phyloP scores from a whole-genome alignment of 2,329 filamentous ascomycete genomes.

The Ascochyta lentis region DNA sequence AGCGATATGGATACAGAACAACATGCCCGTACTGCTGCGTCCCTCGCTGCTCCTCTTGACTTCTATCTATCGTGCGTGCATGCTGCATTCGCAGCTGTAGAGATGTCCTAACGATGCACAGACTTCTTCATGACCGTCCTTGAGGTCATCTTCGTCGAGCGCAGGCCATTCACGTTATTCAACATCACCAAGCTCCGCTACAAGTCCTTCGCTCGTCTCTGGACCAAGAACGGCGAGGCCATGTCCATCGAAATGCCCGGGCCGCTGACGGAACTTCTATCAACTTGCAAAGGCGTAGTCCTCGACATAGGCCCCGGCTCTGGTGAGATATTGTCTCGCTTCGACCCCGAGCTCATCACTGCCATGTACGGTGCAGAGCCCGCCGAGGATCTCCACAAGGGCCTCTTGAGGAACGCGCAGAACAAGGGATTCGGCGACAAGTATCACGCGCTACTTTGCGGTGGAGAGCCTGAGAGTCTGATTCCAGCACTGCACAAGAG shows the following conservation, averaged over 20 bases:
- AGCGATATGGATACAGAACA: conserved; percentile 25
- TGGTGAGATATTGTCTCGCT: conserved; percentile 58
- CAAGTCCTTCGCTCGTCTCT: conserved; percentile 46
- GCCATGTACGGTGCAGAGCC: conserved; percentile 64
- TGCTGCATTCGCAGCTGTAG: not conserved
- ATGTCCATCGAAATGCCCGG: conserved; percentile 49
- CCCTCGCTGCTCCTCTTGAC: conserved; percentile 37
- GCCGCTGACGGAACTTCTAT: conserved; percentile 36
- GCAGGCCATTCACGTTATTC: conserved; percentile 35
- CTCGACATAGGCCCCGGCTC: conserved; percentile 58
- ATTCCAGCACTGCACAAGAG: conserved; percentile 53
- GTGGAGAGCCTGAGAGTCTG: conserved; percentile 56
- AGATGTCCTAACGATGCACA: conserved; percentile 13
- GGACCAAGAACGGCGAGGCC: conserved; percentile 43
- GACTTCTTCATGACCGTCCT: conserved; percentile 46
- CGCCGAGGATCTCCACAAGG: conserved; percentile 54
- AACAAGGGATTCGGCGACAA: conserved; percentile 53
- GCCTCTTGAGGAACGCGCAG: conserved; percentile 51
- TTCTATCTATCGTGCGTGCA: conserved; percentile 35
- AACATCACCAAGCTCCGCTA: conserved; percentile 39
- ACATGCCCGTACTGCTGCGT: conserved; percentile 35
- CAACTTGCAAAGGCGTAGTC: conserved; percentile 38
- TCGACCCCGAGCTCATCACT: conserved; percentile 52
- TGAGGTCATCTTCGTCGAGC: conserved; percentile 39
- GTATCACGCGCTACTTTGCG: conserved; percentile 58